A percentile compares a stretch with the other conserved stretches of the same genome.
Conservation (phyloP, 2,329 filamentous ascomycete genomes). For the Davidsoniella neocaledoniae region DNA sequence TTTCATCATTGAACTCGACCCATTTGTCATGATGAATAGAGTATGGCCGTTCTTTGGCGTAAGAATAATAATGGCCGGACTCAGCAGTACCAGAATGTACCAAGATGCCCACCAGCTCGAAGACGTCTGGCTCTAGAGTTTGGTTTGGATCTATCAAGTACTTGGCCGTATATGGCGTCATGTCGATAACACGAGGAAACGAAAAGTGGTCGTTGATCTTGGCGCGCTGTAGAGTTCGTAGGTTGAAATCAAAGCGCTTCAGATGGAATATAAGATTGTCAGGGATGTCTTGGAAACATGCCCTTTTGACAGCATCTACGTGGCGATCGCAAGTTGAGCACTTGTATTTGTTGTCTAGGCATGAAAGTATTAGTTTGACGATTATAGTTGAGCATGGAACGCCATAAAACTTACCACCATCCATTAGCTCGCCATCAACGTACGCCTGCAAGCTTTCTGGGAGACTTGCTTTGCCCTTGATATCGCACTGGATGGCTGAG, state of each 20-base stretch:
- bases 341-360: constrained; percentile 84
- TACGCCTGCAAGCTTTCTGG: constrained; percentile 87
- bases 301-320: constrained; percentile 86
- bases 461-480: constrained; percentile 74
- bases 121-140: constrained; percentile 50
- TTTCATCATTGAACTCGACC: constrained; percentile 92
- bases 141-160: constrained; percentile 49
- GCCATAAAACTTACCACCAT: constrained; percentile 44
- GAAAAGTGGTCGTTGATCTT: constrained; percentile 95
- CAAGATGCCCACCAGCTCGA: constrained; percentile 86
- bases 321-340: constrained; percentile 78
- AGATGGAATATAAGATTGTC: constrained; percentile 92
- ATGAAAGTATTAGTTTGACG: constrained; percentile 15
- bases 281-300: constrained; percentile 81
- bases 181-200: constrained; percentile 70
- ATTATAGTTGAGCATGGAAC: not conserved
- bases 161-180: constrained; percentile 80
- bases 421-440: constrained; percentile 89
- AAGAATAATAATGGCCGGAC: constrained; percentile 94
- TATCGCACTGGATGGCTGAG: constrained; percentile 88
- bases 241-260: constrained; percentile 72
- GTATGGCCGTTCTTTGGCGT: constrained; percentile 62
- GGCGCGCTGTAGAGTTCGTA: constrained; percentile 58
- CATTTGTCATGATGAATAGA: constrained; percentile 37
- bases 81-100: constrained; percentile 88